Evolutionary conservation across 2,329 filamentous ascomycete genomes (phyloP), one percentile per base, ranked within the genome.

Genomic region (Phialocephala sp.): DNA sequence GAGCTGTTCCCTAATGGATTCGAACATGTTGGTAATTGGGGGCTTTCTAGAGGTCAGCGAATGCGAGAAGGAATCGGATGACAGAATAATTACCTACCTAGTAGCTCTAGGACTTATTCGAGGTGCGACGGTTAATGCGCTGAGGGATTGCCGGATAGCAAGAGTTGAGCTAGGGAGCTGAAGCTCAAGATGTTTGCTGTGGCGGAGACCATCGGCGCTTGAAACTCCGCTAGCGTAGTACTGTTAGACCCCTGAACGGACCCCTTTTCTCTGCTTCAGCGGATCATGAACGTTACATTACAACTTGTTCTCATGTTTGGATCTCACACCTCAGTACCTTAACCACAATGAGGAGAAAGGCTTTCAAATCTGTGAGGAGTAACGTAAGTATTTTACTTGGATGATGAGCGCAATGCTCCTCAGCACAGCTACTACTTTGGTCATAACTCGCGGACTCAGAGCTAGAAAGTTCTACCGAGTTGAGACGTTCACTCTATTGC

Each of bases 1-100:
- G 74, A 89, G 86, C 37, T 89, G 68, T 11, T 75, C 73, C 58
- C 69, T 66, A 14, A 74, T 66, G 39, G 71, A 67, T 36, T n/a
- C 24, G 24, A 20, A 55, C 50, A 55, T 55, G 5, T 27, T 35
- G 20, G 50, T 2, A 18, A 15, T 55, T n/a, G 32, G 24, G 18
- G 15, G 3, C 8, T 12, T 8, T n/a, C 8, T 12, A 20, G 15
- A 18, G 15, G 43, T 45, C n/a, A 45, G 43, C n/a, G n/a, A 20
- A 45, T 8, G 43, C 3, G 43, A 20, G 43, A 8, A 45, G 6
- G 18, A 20, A n/a, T n/a, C 3, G 43, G 37, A 41, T 5, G 14
- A 14, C 2, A 18, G 14, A 14, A 14, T n/a, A 20, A 20, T 20
- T n/a, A 45, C 43, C 43, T 45, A n/a, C 4, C 4, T 41, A 3